Percentiles rank a stretch among this genome's conserved stretches.
Conservation (phyloP, 805 yeast species). For the Nakazawaea ishiwadae region DNA sequence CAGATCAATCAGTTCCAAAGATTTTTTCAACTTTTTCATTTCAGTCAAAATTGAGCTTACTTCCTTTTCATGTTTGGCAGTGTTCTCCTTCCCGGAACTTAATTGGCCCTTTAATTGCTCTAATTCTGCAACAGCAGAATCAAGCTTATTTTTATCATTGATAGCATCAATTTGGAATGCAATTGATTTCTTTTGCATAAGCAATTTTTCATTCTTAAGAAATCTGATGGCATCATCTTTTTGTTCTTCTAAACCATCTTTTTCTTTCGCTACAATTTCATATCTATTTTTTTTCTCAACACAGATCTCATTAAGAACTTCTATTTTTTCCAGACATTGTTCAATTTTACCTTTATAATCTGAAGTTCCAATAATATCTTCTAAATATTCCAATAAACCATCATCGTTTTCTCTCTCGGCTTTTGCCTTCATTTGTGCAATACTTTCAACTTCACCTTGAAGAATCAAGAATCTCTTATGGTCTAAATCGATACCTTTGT, state of each 20-base stretch:
- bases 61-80: constrained; percentile 34
- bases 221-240: constrained; percentile 68
- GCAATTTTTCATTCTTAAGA: constrained; percentile 58
- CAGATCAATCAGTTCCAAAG: constrained; percentile 20
- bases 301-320: constrained; percentile 74
- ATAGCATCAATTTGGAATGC: constrained; percentile 49
- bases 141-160: constrained; percentile 35
- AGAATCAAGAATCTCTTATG: constrained; percentile 91
- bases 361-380: constrained; percentile 95
- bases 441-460: constrained; percentile 98
- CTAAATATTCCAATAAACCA: constrained; percentile 89
- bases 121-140: constrained; percentile 31
- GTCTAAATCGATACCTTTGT: constrained; percentile 87
- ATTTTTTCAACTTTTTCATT: constrained; percentile 20
- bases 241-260: constrained; percentile 50
- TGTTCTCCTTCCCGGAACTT: constrained; percentile 36
- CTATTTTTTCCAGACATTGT: constrained; percentile 52
- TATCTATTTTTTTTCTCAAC: constrained; percentile 77
- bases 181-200: constrained; percentile 47
- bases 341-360: constrained; percentile 76
- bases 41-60: constrained; percentile 25
- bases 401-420: constrained; percentile 92
- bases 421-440: constrained; percentile 98
- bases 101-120: constrained; percentile 37
- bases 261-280: constrained; percentile 74